A percentile compares a stretch with the other conserved stretches of the same genome.
These are phyloP conservation scores for Dendrocalamus latiflorus DNA, from an alignment of 202 grass and related monocot genomes.

Conservation along the genomic window DNA sequence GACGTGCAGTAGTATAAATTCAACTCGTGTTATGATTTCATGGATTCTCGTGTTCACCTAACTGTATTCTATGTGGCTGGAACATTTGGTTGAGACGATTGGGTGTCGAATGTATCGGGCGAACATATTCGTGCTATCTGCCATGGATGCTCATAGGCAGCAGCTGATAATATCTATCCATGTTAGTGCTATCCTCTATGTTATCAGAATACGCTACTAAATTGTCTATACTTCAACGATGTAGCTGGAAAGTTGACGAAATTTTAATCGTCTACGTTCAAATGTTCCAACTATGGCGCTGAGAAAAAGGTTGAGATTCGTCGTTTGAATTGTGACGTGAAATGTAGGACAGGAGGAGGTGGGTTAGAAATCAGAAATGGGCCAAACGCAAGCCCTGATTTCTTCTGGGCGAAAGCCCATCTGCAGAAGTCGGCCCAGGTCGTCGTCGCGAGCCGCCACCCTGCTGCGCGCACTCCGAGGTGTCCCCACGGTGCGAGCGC, in stretches of 20 bases:
- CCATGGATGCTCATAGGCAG: background rate
- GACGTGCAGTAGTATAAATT: conserved; percentile 18
- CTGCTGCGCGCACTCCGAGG: conserved; percentile 15
- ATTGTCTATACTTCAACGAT: too few species aligned
- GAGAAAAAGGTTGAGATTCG: too few species aligned
- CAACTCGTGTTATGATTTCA: background rate
- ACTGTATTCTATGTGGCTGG: background rate
- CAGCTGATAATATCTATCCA: background rate
- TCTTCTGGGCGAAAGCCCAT: background rate
- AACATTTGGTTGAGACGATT: background rate
- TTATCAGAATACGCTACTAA: too few species aligned
- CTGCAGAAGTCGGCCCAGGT: background rate
- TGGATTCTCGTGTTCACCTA: background rate
- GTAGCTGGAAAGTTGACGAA: too few species aligned
- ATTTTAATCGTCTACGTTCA: too few species aligned
- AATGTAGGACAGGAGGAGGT: too few species aligned
- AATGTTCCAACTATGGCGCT: too few species aligned
- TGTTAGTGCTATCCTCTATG: too few species aligned
- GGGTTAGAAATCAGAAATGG: too few species aligned
- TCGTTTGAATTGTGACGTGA: too few species aligned
- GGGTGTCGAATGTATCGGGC: background rate
- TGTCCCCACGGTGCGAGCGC: background rate
- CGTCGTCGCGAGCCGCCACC: background rate
- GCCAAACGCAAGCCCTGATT: background rate
- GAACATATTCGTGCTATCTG: too few species aligned